Conservation (phyloP, 2,329 filamentous ascomycete genomes). For the Colletotrichum tropicale region DNA sequence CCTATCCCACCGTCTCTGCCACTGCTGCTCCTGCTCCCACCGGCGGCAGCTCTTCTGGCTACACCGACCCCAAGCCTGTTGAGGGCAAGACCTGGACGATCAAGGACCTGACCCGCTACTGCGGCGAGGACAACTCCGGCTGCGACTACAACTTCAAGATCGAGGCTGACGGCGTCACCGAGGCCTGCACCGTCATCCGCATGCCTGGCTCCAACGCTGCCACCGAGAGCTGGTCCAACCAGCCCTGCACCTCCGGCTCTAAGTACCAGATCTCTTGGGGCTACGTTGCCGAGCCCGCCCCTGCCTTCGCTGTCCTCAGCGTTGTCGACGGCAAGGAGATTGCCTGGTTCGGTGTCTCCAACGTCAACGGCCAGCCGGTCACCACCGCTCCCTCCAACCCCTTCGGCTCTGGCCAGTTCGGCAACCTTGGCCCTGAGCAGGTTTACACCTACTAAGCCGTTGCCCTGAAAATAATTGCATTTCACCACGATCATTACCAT, state of each 20-base stretch:
- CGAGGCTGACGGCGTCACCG: neutral
- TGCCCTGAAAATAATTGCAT: neutral
- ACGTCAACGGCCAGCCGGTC: conserved; percentile 8
- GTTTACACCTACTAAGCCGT: conserved; percentile 4
- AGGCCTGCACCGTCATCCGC: conserved; percentile 6
- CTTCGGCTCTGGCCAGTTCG: conserved; percentile 10
- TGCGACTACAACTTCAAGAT: conserved; percentile 18
- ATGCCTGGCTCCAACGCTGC: neutral
- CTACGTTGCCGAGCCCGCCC: neutral
- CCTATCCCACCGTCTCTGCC: neutral
- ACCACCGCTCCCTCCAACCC: conserved; percentile 9
- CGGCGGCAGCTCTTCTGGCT: neutral
- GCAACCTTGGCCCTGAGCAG: conserved; percentile 11
- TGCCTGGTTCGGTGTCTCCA: conserved; percentile 2
- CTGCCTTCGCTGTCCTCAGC: neutral
- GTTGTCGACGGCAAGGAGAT: neutral
- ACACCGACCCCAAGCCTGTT: neutral
- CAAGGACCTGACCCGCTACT: conserved; percentile 9
- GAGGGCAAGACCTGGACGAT: conserved; percentile 8
- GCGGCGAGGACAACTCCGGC: neutral
- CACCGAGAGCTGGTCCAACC: conserved; percentile 7
- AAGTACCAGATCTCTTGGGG: conserved; percentile 4
- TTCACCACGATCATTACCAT: neutral
- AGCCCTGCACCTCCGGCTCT: conserved; percentile 9
- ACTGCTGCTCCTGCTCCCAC: neutral